Base-by-base conservation (phyloP, 306 rosid species). In the Cajanus cajan region DNA sequence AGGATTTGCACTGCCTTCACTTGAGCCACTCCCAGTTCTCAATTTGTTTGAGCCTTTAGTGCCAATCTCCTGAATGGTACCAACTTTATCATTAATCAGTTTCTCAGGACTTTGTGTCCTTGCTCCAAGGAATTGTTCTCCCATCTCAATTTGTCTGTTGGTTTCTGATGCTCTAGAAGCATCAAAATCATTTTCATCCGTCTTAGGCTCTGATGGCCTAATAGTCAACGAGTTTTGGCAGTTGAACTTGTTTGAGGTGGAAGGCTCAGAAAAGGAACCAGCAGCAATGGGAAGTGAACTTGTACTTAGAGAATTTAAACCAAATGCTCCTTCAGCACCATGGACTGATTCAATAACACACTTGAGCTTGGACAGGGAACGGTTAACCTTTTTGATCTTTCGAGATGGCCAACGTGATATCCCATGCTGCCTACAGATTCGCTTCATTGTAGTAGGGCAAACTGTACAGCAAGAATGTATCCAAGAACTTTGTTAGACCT, bases 351-450 rank as follows among this genome's bases (percentile, higher is more conserved):
- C 97, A 52, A 94, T 92, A 7, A 92, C 97, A 25, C 76, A 75
- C 83, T 92, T 89, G 59, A 94, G 94, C 87, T 94, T 92, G 15
- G 90, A 86, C 57, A 94, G 86, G 48, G 97, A 94, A 63, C 80
- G 90, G 68, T 90, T 92, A 39, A 94, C 94, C 88, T 92, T 94
- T 61, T 90, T 90, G 52, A 94, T 94, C 89, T 94, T 94, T 72
- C 97, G 92, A 48, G 98, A 94, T 0, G 98, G 97, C 98, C 97
- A 94, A 47, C 96, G 93, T 6, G 96, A 89, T 76, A 94, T 94
- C 77, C 97, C 97, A 54, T 94, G 93, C 78, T 89, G 96, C 84
- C 98, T 88, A 78, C 97, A 94, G 21, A 94, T 94, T 59, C 98
- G 96, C 86, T 94, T 92, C 96, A 92, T 92, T 18, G 98, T 94